These are phyloP conservation scores for Cladosporium colombiae DNA, from an alignment of 2,329 filamentous ascomycete species.

Conservation along the genomic window DNA sequence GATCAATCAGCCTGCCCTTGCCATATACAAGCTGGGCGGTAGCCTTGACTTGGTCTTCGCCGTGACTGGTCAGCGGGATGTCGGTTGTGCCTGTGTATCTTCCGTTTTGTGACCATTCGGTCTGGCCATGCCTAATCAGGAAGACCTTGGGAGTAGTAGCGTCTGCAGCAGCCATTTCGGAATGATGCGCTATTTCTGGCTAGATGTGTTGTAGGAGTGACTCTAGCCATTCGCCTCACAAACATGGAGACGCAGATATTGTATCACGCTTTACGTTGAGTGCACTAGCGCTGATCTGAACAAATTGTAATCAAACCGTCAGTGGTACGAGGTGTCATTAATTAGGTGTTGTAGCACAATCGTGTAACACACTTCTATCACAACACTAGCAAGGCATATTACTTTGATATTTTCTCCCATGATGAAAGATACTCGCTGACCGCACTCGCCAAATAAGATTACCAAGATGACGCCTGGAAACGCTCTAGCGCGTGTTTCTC, in stretches of 20 bases:
- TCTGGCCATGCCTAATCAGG: slow-evolving; percentile 87
- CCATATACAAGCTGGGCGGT: slow-evolving; percentile 53
- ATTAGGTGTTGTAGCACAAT: background rate
- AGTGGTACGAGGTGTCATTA: background rate
- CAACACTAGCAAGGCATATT: background rate
- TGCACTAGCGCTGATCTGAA: slow-evolving; percentile 7
- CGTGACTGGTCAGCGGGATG: slow-evolving; percentile 78
- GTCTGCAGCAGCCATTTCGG: slow-evolving; percentile 40
- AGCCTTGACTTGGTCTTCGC: slow-evolving; percentile 62
- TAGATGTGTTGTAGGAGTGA: background rate
- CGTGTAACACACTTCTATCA: background rate
- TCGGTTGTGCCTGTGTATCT: slow-evolving; percentile 83
- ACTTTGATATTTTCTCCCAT: background rate
- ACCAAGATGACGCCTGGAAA: slow-evolving; percentile 11
- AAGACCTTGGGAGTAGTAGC: slow-evolving; percentile 69
- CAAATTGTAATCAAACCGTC: background rate
- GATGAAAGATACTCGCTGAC: background rate
- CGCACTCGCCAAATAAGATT: slow-evolving; percentile 7
- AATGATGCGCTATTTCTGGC: background rate
- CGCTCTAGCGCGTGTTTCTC: background rate
- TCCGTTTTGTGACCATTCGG: slow-evolving; percentile 85
- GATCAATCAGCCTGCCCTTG: slow-evolving; percentile 53
- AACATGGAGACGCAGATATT: slow-evolving; percentile 16
- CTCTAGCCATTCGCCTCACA: background rate
- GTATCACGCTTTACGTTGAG: slow-evolving; percentile 12